Percentiles rank a stretch among this genome's conserved stretches.
Evolutionary conservation across 805 yeast species (phyloP).

Genomic region (Monosporozyma aerobia): DNA sequence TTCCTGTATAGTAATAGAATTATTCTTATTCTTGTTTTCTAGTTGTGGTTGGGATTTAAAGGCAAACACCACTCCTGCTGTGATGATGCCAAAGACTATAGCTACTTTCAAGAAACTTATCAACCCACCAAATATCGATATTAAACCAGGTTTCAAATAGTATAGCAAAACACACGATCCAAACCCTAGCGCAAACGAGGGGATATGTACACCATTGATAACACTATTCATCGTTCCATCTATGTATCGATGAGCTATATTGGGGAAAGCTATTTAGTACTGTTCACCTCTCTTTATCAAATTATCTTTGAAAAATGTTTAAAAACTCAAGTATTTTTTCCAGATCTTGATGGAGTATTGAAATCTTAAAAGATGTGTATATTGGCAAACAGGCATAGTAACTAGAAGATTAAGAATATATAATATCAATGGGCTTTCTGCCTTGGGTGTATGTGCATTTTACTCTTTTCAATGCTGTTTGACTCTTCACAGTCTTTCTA

Average conservation of each 20-base stretch:
- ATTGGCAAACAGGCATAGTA: no score
- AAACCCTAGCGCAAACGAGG: conserved; percentile 6
- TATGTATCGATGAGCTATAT: neutral
- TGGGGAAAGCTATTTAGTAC: no score
- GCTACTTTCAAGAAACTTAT: conserved; percentile 15
- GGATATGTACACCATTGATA: conserved; percentile 1
- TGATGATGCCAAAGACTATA: conserved; percentile 16
- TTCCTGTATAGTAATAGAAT: neutral
- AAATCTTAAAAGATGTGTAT: no score
- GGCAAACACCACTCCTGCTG: conserved; percentile 8
- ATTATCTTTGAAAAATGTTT: no score
- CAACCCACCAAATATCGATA: conserved; percentile 15
- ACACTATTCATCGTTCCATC: neutral
- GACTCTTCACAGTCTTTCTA: no score
- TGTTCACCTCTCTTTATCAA: no score
- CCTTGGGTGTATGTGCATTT: no score
- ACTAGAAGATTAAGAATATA: no score
- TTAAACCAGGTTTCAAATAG: conserved; percentile 3
- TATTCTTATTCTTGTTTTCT: neutral
- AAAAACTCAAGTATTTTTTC: no score
- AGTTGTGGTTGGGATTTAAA: neutral
- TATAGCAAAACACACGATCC: conserved; percentile 2
- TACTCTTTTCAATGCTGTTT: no score
- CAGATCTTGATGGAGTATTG: no score
- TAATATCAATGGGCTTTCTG: no score